These are phyloP conservation scores for Scopulariopsis brevicaulis DNA, from an alignment of 2,329 filamentous ascomycete genomes.

Conservation along the genomic window DNA sequence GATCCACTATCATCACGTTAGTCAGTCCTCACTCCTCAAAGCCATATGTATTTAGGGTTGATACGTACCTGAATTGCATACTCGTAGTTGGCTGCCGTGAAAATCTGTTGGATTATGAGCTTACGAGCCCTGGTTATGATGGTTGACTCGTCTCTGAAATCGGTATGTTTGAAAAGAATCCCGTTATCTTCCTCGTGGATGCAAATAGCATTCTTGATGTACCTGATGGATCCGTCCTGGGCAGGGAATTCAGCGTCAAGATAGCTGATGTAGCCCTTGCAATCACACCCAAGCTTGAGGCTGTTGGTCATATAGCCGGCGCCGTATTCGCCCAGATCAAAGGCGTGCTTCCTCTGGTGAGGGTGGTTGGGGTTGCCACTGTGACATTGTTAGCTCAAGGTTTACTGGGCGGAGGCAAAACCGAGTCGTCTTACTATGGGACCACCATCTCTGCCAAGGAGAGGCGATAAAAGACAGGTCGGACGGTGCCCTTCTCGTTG, in stretches of 20 bases:
- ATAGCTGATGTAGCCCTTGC: constrained; percentile 86
- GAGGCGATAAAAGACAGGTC: constrained; percentile 79
- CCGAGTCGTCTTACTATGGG: constrained; percentile 45
- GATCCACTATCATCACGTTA: constrained; percentile 60
- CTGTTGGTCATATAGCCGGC: constrained; percentile 78
- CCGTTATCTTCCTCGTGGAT: constrained; percentile 91
- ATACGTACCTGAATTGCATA: constrained; percentile 43
- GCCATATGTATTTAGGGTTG: background rate
- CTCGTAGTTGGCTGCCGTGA: constrained; percentile 94
- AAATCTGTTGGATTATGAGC: constrained; percentile 80
- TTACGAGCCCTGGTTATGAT: constrained; percentile 81
- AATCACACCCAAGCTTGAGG: constrained; percentile 67
- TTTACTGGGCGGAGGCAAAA: background rate
- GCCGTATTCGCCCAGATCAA: constrained; percentile 72
- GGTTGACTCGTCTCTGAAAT: constrained; percentile 81
- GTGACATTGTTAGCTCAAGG: background rate
- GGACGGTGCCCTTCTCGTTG: constrained; percentile 67
- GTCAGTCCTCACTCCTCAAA: constrained; percentile 23
- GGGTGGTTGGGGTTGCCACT: constrained; percentile 66
- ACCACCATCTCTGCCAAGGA: constrained; percentile 92
- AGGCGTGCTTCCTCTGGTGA: constrained; percentile 72
- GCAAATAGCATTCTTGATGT: constrained; percentile 89
- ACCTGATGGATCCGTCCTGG: constrained; percentile 59
- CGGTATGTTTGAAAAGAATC: constrained; percentile 88
- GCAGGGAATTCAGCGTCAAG: constrained; percentile 82